These are phyloP conservation scores for Corymbia citriodora DNA, from an alignment of 441 rosid species.

Conservation along the genomic window DNA sequence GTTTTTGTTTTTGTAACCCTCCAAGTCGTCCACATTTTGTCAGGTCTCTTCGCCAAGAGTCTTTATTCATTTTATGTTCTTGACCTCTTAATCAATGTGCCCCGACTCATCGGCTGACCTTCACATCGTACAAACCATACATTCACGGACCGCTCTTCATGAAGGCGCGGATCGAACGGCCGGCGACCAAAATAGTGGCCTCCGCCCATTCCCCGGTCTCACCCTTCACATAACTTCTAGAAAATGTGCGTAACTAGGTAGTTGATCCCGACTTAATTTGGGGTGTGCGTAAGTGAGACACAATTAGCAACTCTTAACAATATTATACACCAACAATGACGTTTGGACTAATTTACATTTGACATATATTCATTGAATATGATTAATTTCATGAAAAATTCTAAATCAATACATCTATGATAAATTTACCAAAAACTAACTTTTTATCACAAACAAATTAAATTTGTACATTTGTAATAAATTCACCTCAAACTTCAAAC, in stretches of 20 bases:
- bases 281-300: not conserved
- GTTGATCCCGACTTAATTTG: not conserved
- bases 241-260: not conserved
- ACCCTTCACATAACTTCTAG: not conserved
- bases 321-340: accelerated
- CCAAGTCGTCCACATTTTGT: not conserved
- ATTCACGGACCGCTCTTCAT: not conserved
- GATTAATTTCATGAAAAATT: no score
- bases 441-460: not conserved
- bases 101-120: no score
- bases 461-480: no score
- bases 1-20: not conserved
- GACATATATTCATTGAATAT: not conserved
- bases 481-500: not conserved
- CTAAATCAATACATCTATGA: accelerated
- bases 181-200: not conserved
- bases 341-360: not conserved
- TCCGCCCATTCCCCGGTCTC: not conserved
- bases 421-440: accelerated
- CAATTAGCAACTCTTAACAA: not conserved
- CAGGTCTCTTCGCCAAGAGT: not conserved
- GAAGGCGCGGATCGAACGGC: not conserved
- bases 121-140: no score
- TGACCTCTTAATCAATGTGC: not conserved
- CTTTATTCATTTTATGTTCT: not conserved